Evolutionary conservation across 768 basidiomycete species (phyloP).

Genomic region (Leucocoprinus sp.): DNA sequence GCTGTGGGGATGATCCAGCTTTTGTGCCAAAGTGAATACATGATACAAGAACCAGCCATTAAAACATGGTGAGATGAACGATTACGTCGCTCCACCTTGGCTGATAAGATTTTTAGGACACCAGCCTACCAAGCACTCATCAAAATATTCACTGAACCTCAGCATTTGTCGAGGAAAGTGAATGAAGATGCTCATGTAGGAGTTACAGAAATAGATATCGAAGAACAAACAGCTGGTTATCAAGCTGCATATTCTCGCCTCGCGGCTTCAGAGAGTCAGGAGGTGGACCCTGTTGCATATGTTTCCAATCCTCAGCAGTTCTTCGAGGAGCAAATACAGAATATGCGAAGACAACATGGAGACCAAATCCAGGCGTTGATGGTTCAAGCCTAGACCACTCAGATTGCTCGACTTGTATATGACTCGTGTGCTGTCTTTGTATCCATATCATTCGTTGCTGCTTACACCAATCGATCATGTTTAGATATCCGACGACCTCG

Average conservation of each 20-base stretch:
- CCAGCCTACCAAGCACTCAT: conserved; percentile 58
- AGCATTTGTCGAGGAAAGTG: conserved; percentile 44
- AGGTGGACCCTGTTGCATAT: conserved; percentile 55
- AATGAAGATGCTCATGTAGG: conserved; percentile 46
- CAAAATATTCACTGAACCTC: conserved; percentile 71
- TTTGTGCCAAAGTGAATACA: conserved; percentile 63
- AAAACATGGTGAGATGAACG: conserved; percentile 49
- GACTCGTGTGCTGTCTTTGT: background rate
- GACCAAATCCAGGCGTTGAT: conserved; percentile 29
- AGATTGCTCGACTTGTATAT: background rate
- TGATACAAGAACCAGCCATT: conserved; percentile 57
- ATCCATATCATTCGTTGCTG: background rate
- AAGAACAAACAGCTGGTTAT: conserved; percentile 86
- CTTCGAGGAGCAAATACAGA: conserved; percentile 38
- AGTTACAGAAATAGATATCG: conserved; percentile 76
- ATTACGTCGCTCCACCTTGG: background rate
- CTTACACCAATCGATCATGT: conserved; percentile 2
- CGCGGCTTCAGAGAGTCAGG: conserved; percentile 63
- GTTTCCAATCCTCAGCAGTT: conserved; percentile 48
- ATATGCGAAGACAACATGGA: conserved; percentile 28
- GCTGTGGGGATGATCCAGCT: conserved; percentile 75
- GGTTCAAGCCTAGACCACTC: conserved; percentile 17
- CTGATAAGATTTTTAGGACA: conserved; percentile 43
- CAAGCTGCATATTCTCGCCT: conserved; percentile 91
- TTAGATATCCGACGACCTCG: conserved; percentile 3